Evolutionary conservation across 441 rosid genomes (phyloP).

Genomic region (Hura crepitans): DNA sequence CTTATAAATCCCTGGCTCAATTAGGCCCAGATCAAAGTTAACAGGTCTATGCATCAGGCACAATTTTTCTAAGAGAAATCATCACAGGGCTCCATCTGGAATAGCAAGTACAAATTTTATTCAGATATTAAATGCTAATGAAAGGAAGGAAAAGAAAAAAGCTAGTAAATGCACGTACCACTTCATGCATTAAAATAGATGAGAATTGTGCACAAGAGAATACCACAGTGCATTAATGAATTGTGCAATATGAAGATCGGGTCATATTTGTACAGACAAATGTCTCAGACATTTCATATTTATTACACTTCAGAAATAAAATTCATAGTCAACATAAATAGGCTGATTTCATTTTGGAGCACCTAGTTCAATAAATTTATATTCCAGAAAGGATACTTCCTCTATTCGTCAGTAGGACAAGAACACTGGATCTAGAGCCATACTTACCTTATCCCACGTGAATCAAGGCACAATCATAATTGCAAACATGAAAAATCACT

Average conservation of each 20-base stretch:
- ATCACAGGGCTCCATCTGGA: slow-evolving; percentile 1
- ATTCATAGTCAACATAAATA: not conserved
- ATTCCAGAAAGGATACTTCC: not conserved
- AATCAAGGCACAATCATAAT: not conserved
- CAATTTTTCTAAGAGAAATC: not conserved
- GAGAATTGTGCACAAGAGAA: not conserved
- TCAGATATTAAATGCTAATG: not conserved
- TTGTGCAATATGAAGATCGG: not conserved
- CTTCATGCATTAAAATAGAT: not conserved
- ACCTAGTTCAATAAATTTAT: not conserved
- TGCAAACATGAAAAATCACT: not conserved
- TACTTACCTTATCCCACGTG: not conserved
- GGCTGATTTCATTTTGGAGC: not conserved
- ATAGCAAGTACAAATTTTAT: not conserved
- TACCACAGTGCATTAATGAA: not conserved
- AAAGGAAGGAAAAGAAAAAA: no score
- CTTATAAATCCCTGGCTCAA: not conserved
- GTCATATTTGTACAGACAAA: not conserved
- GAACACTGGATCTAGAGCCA: not conserved
- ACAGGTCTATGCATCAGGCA: not conserved
- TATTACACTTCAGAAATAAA: not conserved
- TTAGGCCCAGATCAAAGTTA: not conserved
- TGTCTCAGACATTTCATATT: not conserved
- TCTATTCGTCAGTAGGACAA: not conserved
- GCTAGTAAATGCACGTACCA: not conserved